These are phyloP conservation scores for Lecanosticta acicola DNA, from an alignment of 2,329 filamentous ascomycete species.

Conservation along the genomic window DNA sequence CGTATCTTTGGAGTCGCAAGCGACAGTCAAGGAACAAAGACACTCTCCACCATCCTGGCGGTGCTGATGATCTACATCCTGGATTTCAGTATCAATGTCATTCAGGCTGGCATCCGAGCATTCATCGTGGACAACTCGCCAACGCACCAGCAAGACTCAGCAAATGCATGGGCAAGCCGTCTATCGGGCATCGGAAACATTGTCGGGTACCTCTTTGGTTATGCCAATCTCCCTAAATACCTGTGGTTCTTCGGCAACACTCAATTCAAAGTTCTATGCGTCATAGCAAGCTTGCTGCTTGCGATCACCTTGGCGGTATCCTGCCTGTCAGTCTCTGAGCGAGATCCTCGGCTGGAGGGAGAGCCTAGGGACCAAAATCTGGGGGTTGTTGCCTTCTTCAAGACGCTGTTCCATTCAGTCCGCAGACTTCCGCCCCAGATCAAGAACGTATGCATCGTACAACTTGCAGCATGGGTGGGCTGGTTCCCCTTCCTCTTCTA, in stretches of 20 bases:
- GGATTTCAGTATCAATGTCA: conserved; percentile 92
- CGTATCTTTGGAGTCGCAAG: conserved; percentile 64
- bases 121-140: conserved; percentile 93
- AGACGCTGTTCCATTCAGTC: conserved; percentile 68
- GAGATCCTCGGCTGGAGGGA: conserved; percentile 70
- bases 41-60: conserved; percentile 67
- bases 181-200: conserved; percentile 86
- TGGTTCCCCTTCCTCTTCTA: conserved; percentile 99
- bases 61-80: conserved; percentile 84
- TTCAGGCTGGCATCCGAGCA: conserved; percentile 84
- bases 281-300: conserved; percentile 72
- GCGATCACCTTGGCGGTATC: conserved; percentile 65
- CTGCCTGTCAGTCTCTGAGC: conserved; percentile 63
- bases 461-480: conserved; percentile 96
- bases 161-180: conserved; percentile 90
- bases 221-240: conserved; percentile 67
- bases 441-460: conserved; percentile 82
- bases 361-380: conserved; percentile 54
- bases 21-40: conserved; percentile 60
- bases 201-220: conserved; percentile 80
- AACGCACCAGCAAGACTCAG: conserved; percentile 84
- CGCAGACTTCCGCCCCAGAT: conserved; percentile 78
- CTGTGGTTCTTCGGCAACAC: conserved; percentile 77
- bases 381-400: conserved; percentile 74
- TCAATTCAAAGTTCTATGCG: conserved; percentile 89